Base-by-base conservation (phyloP, 2,329 filamentous ascomycete species). In the Pseudocercospora macadamiae region DNA sequence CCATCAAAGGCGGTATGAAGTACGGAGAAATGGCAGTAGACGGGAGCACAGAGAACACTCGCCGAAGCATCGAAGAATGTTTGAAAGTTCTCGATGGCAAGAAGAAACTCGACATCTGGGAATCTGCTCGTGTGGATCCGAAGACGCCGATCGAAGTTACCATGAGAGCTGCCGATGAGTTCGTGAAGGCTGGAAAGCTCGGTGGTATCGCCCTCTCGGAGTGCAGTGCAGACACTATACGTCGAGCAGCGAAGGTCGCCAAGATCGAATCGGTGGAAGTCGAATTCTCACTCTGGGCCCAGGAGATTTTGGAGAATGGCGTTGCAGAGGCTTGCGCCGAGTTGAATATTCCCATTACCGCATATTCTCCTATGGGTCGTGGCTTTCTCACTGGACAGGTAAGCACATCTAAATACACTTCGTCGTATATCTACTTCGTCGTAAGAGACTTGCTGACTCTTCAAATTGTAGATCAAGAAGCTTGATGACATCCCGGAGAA, bases 311-410 rank as follows among this genome's bases (percentile, higher is more conserved):
- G 4, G 71, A 80, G 16, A 87, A 88, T 61, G 85, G 80, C 16
- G 78, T 88, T 1, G 82, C 82, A 2, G 69, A 77, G 54, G 77
- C 81, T 1, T 87, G 85, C 61, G 80, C 77, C 1, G 81, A 93
- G 70, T 74, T 89, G 45, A 76, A 80, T 47, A 91, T 93, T 60
- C 86, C 88, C 0, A 76, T 93, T 48, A 75, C 91, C 32, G 88
- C 87, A 0, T 93, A 91, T 74, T 88, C 87, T 44, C 89, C 90
- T 1, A 78, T 92, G 0, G 86, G 89, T 3, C 77, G 83, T 23
- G 86, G 86, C 1, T 82, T 85, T 75, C 66, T 87, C 55, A 82
- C 82, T 0, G 83, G 83, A 1, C 70, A 80, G 44, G 44, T 47
- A 23, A 28, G 44, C 7, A 3, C 23, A 14, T 28, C n/a, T n/a